phyloP scores from a whole-genome alignment of 2,329 filamentous ascomycete species.

The Aspergillus arachidicola region DNA sequence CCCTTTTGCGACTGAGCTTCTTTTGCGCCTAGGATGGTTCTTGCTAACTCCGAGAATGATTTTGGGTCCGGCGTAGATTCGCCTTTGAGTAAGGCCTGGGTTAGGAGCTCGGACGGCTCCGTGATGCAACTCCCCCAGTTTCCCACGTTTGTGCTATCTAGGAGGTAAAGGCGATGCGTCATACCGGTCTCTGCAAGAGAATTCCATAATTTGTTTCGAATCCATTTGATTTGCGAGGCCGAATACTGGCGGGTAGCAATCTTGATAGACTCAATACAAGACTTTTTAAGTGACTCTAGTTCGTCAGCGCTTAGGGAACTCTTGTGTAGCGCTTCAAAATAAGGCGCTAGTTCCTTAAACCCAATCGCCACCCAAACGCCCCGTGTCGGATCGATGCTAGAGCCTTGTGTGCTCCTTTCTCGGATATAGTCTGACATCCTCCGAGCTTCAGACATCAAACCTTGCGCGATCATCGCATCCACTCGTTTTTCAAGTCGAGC shows the following conservation, averaged over 20 bases:
- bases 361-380: constrained; percentile 98
- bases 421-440: constrained; percentile 54
- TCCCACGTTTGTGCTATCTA: constrained; percentile 74
- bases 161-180: constrained; percentile 67
- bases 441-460: constrained; percentile 65
- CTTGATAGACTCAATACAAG: constrained; percentile 75
- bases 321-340: constrained; percentile 55
- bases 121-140: constrained; percentile 67
- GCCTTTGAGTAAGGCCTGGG: constrained; percentile 64
- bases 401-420: constrained; percentile 50
- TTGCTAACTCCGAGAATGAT: constrained; percentile 61
- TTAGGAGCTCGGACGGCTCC: constrained; percentile 64
- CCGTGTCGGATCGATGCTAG: constrained; percentile 68
- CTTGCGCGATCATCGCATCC: constrained; percentile 75
- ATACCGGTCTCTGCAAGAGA: constrained; percentile 61
- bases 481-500: constrained; percentile 75
- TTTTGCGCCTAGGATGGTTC: constrained; percentile 60
- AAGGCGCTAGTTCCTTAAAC: constrained; percentile 85
- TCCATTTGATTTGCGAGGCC: constrained; percentile 82
- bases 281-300: constrained; percentile 58
- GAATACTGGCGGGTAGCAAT: constrained; percentile 86
- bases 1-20: constrained; percentile 51
- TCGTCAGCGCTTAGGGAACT: constrained; percentile 34
- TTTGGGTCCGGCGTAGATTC: constrained; percentile 57
- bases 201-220: constrained; percentile 77